Conservation (phyloP, 345 rosid species). For the Brassica incana region DNA sequence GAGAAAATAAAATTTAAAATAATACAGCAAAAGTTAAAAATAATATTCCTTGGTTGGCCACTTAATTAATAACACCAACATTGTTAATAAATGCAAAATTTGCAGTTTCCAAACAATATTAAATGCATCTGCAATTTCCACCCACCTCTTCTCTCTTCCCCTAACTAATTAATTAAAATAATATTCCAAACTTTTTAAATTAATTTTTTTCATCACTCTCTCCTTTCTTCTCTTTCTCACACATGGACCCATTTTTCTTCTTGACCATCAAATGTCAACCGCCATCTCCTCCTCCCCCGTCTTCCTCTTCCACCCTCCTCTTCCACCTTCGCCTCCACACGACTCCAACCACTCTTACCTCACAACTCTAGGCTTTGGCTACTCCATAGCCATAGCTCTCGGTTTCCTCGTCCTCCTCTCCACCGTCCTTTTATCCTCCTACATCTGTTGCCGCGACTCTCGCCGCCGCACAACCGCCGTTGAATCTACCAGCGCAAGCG, state of each 20-base stretch:
- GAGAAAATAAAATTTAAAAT: background rate
- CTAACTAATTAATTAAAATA: constrained; percentile 35
- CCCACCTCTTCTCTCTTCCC: constrained; percentile 53
- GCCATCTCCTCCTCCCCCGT: constrained; percentile 38
- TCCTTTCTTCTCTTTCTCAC: constrained; percentile 33
- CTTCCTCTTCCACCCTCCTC: constrained; percentile 29
- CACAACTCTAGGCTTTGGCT: constrained; percentile 83
- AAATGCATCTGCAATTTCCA: constrained; percentile 78
- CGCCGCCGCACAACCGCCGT: constrained; percentile 47
- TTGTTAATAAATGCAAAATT: constrained; percentile 46
- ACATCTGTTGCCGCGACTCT: constrained; percentile 80
- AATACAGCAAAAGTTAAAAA: background rate
- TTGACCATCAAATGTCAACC: constrained; percentile 54
- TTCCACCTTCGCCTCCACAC: constrained; percentile 38
- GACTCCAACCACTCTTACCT: constrained; percentile 41
- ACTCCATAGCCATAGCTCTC: constrained; percentile 89
- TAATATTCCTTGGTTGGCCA: constrained; percentile 28
- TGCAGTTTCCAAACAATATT: constrained; percentile 58
- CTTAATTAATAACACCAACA: constrained; percentile 5
- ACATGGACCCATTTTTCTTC: constrained; percentile 54
- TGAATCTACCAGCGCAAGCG: constrained; percentile 41
- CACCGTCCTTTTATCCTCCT: constrained; percentile 76
- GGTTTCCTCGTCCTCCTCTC: constrained; percentile 90
- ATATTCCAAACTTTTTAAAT: background rate
- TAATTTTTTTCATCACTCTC: constrained; percentile 22